Evolutionary conservation across 2,329 filamentous ascomycete genomes (phyloP), one percentile per base, ranked within the genome.

Genomic region (Clonostachys rosea): DNA sequence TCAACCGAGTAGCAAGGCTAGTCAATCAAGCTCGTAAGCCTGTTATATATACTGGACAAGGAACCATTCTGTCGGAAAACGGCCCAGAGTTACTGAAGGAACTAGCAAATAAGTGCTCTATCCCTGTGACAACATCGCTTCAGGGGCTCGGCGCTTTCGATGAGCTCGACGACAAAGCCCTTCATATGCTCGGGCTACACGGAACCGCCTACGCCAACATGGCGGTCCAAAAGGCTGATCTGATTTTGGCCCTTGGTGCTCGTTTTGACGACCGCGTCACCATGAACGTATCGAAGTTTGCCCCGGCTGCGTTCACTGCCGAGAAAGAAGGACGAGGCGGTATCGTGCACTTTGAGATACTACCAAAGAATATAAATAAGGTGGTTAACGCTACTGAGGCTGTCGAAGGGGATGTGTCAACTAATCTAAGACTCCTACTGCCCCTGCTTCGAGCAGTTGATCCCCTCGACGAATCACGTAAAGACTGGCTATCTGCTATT

Each of bases 291-390:
- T 67, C 80, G 57, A 91, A 90, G 63, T 96, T 95, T 54, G 91
- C 89, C 1, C 91, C 91, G 6, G 81, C 81, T 47, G 91, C 91
- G 34, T 90, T 86, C 68, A 79, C 80, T 13, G 91, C 91, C 1
- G 90, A 88, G 5, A 73, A 78, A 6, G 88, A 94, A 68, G 83
- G 83, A 44, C 85, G 89, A 52, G 91, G 91, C 58, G 91, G 91
- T 60, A 95, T 96, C 59, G 80, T 95, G n/a, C 91, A 96, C 68
- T 96, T 95, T 60, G 91, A 95, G 65, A 90, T 96, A 60, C 86
- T 95, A 84, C 89, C 90, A 56, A 95, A 95, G 83, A 95, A 96
- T 75, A 95, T 96, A 71, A 95, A 95, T 81, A 96, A 95, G 77
- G 89, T 95, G 41, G 86, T 96, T 16, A 88, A 95, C 69, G 89